Base-by-base conservation (phyloP, 2,329 filamentous ascomycete species). In the Fusarium sp. region DNA sequence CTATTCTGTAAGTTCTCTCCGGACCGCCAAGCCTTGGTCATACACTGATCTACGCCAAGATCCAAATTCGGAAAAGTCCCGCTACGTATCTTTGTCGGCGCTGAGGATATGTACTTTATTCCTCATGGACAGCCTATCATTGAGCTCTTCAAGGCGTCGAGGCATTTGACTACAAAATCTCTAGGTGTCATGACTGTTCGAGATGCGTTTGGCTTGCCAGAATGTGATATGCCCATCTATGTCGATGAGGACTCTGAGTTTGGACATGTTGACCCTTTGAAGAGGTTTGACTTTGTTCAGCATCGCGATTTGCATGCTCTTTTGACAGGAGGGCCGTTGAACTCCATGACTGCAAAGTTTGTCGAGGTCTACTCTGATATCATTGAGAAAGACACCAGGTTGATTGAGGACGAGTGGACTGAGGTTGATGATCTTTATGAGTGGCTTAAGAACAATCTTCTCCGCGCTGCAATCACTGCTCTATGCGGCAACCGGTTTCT, bases 31-130 rank as follows among this genome's bases (percentile, higher is more conserved):
- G 1, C 5, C 6, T 12, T 10, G 11, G 9, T 15, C 19, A 3
- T 14, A 33, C 6, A 9, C 63, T 72, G 10, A 72, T 41, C 19
- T 14, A 11, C 11, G 21, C 7, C n/a, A 15, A 74, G 71, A 38
- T 69, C 59, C n/a, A 74, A 54, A 18, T 73, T 73, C 46, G 71
- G 71, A 39, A 61, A 60, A 14, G 58, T 72, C 19, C 72, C 72
- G 12, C 45, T 73, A 9, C 68, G 68, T 3, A 72, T 73, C 21
- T 69, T 65, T 4, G 60, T 73, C 2, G 72, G 68, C 4, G 72
- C 63, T 4, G 71, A 73, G 25, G 42, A 42, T 10, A 72, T 73
- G 64, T 73, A 73, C 31, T 73, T 72, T 19, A 72, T 73, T 5
- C 71, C 72, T 31, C 72, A 74, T 7, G 72, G 72, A 10, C 29